These are phyloP conservation scores for Acanthamoeba lugdunensis DNA, from an alignment of 208 protist genomes.

Conservation along the genomic window DNA sequence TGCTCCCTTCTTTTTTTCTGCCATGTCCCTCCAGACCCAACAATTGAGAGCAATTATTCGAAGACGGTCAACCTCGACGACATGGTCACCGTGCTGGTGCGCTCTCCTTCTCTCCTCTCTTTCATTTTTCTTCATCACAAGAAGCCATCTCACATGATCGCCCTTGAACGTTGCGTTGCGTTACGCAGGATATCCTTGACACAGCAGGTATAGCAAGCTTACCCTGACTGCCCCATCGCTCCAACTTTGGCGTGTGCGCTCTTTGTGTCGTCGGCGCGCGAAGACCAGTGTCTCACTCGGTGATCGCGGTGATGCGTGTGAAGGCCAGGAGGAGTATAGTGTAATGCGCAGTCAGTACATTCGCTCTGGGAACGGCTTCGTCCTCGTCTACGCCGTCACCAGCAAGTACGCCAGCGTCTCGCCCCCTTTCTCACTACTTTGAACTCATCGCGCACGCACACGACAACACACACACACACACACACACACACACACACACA, in stretches of 20 bases:
- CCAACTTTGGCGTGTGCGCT: not conserved
- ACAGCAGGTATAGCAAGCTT: not conserved
- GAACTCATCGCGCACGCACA: too few relatives aligned
- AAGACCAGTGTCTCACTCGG: not conserved
- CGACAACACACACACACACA: too few relatives aligned
- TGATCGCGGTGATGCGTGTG: not conserved
- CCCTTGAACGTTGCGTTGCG: not conserved
- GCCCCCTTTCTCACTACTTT: not conserved
- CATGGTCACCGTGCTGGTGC: not conserved
- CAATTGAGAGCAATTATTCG: conserved; percentile 34
- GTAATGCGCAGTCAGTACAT: conserved; percentile 54
- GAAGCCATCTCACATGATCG: too few relatives aligned
- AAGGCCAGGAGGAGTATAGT: conserved; percentile 1
- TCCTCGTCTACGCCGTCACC: conserved; percentile 28
- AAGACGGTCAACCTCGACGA: conserved; percentile 17
- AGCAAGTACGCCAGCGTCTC: not conserved
- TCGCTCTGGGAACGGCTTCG: conserved; percentile 11
- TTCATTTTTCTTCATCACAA: too few relatives aligned
- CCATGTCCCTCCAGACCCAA: not conserved
- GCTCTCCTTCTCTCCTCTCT: not conserved
- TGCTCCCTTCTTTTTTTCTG: not conserved
- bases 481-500: too few relatives aligned
- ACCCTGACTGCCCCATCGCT: not conserved
- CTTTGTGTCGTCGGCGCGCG: not conserved
- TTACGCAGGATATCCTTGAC: conserved; percentile 8